These are phyloP conservation scores for Pyracantha coccinea DNA, from an alignment of 331 rosid species.

Conservation along the genomic window DNA sequence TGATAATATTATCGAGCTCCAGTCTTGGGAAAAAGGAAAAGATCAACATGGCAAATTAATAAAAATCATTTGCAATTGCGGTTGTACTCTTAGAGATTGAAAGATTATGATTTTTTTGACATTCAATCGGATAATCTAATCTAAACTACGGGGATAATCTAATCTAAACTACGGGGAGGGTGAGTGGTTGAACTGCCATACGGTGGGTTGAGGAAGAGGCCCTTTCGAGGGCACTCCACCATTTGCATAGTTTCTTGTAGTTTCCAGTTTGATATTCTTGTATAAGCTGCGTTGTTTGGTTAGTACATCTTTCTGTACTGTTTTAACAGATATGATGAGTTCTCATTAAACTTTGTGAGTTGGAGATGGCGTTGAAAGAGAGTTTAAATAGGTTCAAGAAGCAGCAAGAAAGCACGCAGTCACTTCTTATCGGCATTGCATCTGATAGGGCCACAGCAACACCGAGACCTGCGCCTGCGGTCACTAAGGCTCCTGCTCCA, in stretches of 20 bases:
- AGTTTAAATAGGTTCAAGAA: conserved; percentile 55
- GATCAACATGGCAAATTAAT: too few relatives aligned
- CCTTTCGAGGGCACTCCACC: background rate
- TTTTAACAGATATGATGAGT: background rate
- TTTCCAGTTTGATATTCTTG: background rate
- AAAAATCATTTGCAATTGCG: too few relatives aligned
- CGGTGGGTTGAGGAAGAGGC: too few relatives aligned
- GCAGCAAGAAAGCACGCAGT: conserved; percentile 64
- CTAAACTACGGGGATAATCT: too few relatives aligned
- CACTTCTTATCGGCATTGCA: conserved; percentile 58
- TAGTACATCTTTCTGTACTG: background rate
- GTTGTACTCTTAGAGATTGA: too few relatives aligned
- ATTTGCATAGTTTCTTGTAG: background rate
- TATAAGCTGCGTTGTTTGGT: background rate
- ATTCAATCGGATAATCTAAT: too few relatives aligned
- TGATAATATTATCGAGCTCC: too few relatives aligned
- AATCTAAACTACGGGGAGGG: too few relatives aligned
- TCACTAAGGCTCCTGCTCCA: conserved; percentile 38
- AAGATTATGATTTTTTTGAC: too few relatives aligned
- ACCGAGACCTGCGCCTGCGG: conserved; percentile 28
- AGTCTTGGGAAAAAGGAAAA: too few relatives aligned
- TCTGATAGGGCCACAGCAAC: conserved; percentile 25
- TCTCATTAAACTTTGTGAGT: background rate
- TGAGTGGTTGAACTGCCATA: too few relatives aligned
- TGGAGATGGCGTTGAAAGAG: conserved; percentile 60